Evolutionary conservation across 768 basidiomycete genomes (phyloP).

Genomic region (Macrolepiota dolichaula): DNA sequence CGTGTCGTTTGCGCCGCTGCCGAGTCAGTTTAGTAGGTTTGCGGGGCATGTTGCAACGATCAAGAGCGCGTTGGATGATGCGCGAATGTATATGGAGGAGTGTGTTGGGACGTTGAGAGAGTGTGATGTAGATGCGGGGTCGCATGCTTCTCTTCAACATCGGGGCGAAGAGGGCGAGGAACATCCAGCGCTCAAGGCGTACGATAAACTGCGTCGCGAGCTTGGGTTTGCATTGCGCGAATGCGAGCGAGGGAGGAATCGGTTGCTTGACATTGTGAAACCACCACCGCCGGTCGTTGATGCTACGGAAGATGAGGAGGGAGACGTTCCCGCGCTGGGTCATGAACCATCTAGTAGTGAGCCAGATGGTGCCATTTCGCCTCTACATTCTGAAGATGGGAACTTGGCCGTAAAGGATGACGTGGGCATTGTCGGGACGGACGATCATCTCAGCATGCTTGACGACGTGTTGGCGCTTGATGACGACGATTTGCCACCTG

Average conservation of each 20-base stretch:
- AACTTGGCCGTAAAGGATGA: background rate
- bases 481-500: conserved; percentile 54
- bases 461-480: conserved; percentile 46
- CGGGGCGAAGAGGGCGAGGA: conserved; percentile 16
- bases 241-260: conserved; percentile 75
- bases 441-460: conserved; percentile 48
- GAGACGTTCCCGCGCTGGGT: conserved; percentile 51
- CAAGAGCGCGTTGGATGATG: conserved; percentile 65
- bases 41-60: conserved; percentile 73
- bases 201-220: conserved; percentile 72
- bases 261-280: conserved; percentile 54
- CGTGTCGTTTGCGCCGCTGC: conserved; percentile 70
- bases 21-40: conserved; percentile 65
- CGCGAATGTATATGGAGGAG: conserved; percentile 59
- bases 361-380: conserved; percentile 46
- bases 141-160: conserved; percentile 12
- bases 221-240: conserved; percentile 77
- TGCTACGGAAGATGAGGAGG: conserved; percentile 32
- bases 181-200: conserved; percentile 59
- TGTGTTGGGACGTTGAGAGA: conserved; percentile 59
- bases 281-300: conserved; percentile 31
- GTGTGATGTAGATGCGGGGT: conserved; percentile 21
- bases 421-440: conserved; percentile 18
- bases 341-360: conserved; percentile 50
- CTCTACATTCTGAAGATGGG: conserved; percentile 28